Base-by-base conservation (phyloP, 2,329 filamentous ascomycete genomes). In the Dothistroma pini region DNA sequence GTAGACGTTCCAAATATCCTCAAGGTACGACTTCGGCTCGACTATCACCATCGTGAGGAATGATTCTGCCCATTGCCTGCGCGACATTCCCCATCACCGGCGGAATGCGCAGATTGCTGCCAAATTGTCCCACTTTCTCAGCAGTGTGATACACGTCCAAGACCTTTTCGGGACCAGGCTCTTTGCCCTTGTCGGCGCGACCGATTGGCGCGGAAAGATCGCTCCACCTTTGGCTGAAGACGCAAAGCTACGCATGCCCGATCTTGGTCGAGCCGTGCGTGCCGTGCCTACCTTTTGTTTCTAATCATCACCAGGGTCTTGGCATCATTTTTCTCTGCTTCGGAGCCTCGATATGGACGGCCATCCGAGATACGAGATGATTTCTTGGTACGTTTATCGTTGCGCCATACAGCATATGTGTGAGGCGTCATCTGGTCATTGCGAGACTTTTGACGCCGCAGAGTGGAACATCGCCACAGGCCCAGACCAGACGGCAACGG, bases 261-360 rank as follows among this genome's bases (percentile, higher is more conserved):
- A 51, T 51, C 48, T 51, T 51, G 48, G 48, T 31, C 21, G 48
- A 51, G 19, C 48, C 48, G 48, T 19, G 48, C 21, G 48, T 51
- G 48, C 48, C 48, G 48, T 51, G 3, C 48, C 22, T 51, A 29
- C 25, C 48, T 12, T 12, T 29, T 10, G 19, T 29, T 51, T 25
- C 29, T 51, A 29, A 32, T 51, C 48, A 29, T 29, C 48, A 16
- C 22, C 48, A 29, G 21, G 48, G 48, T n/a, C n/a, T n/a, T n/a
- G n/a, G n/a, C n/a, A 51, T 31, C 11, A 29, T 25, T 12, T 51
- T 31, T 6, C 12, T 29, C 25, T 29, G 6, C 6, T 29, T 29
- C 25, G 2, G 25, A 3, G 25, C 1, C 10, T 29, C 48, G 48
- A 29, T 31, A 12, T 2, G 12, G 48, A 32, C 48, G 16, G 48